Evolutionary conservation across 495 filamentous ascomycete species (phyloP).

Genomic region (Lasiosphaeris hirsuta): DNA sequence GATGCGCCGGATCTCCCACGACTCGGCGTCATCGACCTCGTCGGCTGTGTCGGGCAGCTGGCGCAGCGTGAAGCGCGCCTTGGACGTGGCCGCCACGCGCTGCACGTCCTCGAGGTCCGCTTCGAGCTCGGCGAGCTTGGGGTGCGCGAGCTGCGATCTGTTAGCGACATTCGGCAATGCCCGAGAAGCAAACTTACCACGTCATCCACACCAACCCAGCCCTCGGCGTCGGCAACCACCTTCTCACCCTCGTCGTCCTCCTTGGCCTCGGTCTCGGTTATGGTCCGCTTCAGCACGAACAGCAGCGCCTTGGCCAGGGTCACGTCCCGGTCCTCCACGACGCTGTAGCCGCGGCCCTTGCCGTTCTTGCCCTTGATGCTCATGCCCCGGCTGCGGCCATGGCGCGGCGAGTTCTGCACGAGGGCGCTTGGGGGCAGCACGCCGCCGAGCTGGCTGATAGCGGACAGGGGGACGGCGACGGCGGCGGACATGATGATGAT

Average conservation of each 20-base stretch:
- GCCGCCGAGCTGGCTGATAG: constrained; percentile 33
- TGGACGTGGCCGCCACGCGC: constrained; percentile 31
- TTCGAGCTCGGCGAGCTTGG: constrained; percentile 30
- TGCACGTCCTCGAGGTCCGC: constrained; percentile 36
- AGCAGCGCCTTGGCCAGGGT: constrained; percentile 41
- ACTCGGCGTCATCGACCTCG: constrained; percentile 21
- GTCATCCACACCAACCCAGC: constrained; percentile 39
- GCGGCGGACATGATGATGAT: constrained; percentile 33
- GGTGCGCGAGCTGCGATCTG: constrained; percentile 31
- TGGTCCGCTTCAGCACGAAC: constrained; percentile 42
- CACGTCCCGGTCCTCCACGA: constrained; percentile 41
- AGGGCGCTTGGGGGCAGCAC: constrained; percentile 44
- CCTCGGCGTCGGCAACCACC: constrained; percentile 38
- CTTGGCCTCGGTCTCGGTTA: constrained; percentile 33
- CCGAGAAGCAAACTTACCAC: constrained; percentile 29
- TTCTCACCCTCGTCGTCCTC: constrained; percentile 36
- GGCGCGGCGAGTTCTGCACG: constrained; percentile 39
- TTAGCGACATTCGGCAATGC: not conserved
- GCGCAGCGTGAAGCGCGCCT: constrained; percentile 31
- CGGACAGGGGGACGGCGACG: constrained; percentile 31
- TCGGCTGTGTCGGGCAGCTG: constrained; percentile 15
- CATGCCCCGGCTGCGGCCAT: constrained; percentile 42
- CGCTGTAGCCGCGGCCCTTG: constrained; percentile 36
- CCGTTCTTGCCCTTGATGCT: constrained; percentile 36
- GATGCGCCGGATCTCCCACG: constrained; percentile 31